Evolutionary conservation across 2,329 filamentous ascomycete species (phyloP).

Genomic region (Verticillium zaregamsianum): DNA sequence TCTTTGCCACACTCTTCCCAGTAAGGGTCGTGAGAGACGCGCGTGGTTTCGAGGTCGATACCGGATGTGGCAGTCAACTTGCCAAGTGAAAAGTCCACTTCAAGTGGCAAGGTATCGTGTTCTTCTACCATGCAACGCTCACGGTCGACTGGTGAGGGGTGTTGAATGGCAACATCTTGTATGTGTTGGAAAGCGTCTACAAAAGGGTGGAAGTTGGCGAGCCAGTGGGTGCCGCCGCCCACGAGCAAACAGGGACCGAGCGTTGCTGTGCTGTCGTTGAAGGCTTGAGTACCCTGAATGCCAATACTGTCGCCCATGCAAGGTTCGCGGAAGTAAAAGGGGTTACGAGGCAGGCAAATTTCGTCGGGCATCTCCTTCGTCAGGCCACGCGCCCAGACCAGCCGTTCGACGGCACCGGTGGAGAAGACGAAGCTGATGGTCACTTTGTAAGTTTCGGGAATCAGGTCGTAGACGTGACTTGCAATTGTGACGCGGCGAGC

Average conservation of each 20-base stretch:
- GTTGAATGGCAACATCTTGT: constrained; percentile 26
- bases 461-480: constrained; percentile 34
- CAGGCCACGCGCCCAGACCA: constrained; percentile 36
- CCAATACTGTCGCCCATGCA: constrained; percentile 44
- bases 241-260: constrained; percentile 35
- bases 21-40: constrained; percentile 38
- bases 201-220: constrained; percentile 41
- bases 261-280: constrained; percentile 34
- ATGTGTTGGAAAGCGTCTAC: constrained; percentile 26
- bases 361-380: constrained; percentile 33
- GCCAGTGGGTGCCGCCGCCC: constrained; percentile 33
- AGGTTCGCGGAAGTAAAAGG: constrained; percentile 35
- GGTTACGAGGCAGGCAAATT: constrained; percentile 35
- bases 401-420: constrained; percentile 29
- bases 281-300: constrained; percentile 20
- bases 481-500: constrained; percentile 33
- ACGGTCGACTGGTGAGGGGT: constrained; percentile 37
- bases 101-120: constrained; percentile 30
- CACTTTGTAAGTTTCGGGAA: constrained; percentile 26
- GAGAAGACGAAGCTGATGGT: constrained; percentile 32
- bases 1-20: constrained; percentile 38
- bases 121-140: constrained; percentile 25
- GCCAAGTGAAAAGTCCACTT: constrained; percentile 27
- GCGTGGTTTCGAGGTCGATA: constrained; percentile 35
- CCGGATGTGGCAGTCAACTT: constrained; percentile 35